Evolutionary conservation across 441 rosid genomes (phyloP).

Genomic region (Jatropha podagrica): DNA sequence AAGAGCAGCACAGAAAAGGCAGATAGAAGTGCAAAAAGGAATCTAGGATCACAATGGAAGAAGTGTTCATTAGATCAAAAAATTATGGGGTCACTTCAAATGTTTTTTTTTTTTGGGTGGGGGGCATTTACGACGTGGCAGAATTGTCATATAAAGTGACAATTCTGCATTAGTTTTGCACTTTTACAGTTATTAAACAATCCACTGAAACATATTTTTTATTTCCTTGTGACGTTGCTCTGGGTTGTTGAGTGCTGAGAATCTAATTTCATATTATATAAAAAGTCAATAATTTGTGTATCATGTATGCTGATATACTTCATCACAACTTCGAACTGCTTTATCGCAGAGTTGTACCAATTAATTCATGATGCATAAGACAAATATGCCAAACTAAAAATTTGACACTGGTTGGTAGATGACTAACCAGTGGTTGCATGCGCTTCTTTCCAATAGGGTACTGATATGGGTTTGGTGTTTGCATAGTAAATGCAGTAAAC

Average conservation of each 20-base stretch:
- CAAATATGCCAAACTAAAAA: not conserved
- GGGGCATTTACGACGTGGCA: not conserved
- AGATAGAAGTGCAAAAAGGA: not conserved
- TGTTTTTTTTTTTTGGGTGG: not conserved
- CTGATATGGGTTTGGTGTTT: conserved; percentile 86
- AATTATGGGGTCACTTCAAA: too few species aligned
- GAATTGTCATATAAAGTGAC: not conserved
- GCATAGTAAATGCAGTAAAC: conserved; percentile 98
- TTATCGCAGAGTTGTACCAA: not conserved
- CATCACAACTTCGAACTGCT: too few species aligned
- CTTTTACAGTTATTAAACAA: not conserved
- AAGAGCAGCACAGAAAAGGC: not conserved
- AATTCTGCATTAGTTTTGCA: not conserved
- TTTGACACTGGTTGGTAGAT: not conserved
- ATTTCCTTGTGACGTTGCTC: not conserved
- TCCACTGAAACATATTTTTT: not conserved
- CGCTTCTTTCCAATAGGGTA: conserved; percentile 96
- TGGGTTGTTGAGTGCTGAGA: not conserved
- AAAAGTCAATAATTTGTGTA: not conserved
- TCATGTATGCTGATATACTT: not conserved
- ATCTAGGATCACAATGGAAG: not conserved
- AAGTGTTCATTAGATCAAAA: not conserved
- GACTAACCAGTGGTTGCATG: conserved; percentile 95
- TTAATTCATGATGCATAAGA: not conserved
- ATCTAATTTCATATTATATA: not conserved